Base-by-base conservation (phyloP, 2,329 filamentous ascomycete species). In the Trichoderma atrobrunneum region DNA sequence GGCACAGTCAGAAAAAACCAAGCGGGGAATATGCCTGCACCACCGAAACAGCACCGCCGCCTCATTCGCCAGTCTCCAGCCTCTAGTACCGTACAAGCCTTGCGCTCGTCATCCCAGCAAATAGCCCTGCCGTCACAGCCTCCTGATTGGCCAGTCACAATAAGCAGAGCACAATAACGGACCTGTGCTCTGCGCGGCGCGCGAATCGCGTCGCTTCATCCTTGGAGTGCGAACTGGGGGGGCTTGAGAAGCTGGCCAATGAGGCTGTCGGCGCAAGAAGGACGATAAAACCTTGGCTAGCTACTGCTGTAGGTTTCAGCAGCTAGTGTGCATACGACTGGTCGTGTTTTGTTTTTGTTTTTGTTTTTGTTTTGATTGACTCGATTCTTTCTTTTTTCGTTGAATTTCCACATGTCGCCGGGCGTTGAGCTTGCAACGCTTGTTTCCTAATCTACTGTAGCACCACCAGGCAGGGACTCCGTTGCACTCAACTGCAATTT, bases 161-260 rank as follows among this genome's bases (percentile, higher is more conserved):
- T 14, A 39, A 32, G 67, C 67, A 60, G 66, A 65, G 60, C 28
- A 51, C 67, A 72, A 39, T 32, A 36, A 32, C 56, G 36, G 64
- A 54, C 56, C 63, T 62, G 66, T 70, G 66, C 66, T 18, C 57
- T 21, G 43, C 43, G 26, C 65, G 34, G 51, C 48, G 34, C 60
- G 70, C 64, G 39, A 72, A 72, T 69, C 70, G 65, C 57, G 70
- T 61, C 48, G 56, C 56, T 69, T 68, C 54, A 72, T 24, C 21
- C 30, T 36, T 60, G 26, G 61, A 36, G 51, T 18, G 36, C 60
- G 67, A 73, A 67, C 72, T 34, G 61, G 72, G 54, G 67, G 48
- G 66, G 67, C 30, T 26, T 36, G 43, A 0, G 32, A 57, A 57
- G 36, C 56, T 36, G 59, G 34, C 67, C 72, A 73, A 73, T 73